A percentile compares a stretch with the other conserved stretches of the same genome.
These are phyloP conservation scores for Ganoderma meredithae DNA, from an alignment of 1,284 basidiomycete genomes.

Conservation along the genomic window DNA sequence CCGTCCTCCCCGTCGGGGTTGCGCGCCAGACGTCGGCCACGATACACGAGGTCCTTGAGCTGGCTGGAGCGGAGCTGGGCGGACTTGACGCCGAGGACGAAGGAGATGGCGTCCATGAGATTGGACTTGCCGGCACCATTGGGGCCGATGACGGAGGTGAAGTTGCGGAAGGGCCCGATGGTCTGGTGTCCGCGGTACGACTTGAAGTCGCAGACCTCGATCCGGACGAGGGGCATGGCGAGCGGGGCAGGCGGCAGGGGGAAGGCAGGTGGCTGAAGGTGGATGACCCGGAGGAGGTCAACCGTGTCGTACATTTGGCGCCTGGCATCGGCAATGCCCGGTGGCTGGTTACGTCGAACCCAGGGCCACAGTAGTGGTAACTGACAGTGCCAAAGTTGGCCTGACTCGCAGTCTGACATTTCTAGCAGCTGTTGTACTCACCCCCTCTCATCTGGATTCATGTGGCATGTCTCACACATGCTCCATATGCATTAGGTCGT, in stretches of 20 bases:
- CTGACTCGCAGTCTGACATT: too few relatives aligned
- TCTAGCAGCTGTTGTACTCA: too few relatives aligned
- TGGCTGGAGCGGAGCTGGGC: constrained; percentile 93
- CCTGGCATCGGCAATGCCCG: neutral
- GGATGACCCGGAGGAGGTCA: neutral
- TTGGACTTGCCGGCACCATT: constrained; percentile 99
- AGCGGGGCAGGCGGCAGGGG: too few relatives aligned
- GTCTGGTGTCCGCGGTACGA: constrained; percentile 89
- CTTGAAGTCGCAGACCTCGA: constrained; percentile 94
- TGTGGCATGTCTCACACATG: too few relatives aligned
- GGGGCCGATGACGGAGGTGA: constrained; percentile 96
- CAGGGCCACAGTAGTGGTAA: too few relatives aligned
- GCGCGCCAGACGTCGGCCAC: constrained; percentile 80
- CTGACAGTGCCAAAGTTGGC: too few relatives aligned
- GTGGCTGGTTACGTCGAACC: too few relatives aligned
- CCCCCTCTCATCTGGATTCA: too few relatives aligned
- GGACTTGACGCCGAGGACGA: constrained; percentile 96
- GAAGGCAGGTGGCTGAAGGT: too few relatives aligned
- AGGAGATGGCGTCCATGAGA: constrained; percentile 99
- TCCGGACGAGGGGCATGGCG: constrained; percentile 76
- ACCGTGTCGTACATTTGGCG: constrained; percentile 18
- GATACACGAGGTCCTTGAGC: constrained; percentile 94
- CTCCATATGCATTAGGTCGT: too few relatives aligned
- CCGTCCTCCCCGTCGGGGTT: constrained; percentile 59
- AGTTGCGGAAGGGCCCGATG: constrained; percentile 91